Percentiles rank a stretch among this genome's conserved stretches.
These are phyloP conservation scores for Galerina marginata DNA, from an alignment of 768 basidiomycete genomes.

Conservation along the genomic window DNA sequence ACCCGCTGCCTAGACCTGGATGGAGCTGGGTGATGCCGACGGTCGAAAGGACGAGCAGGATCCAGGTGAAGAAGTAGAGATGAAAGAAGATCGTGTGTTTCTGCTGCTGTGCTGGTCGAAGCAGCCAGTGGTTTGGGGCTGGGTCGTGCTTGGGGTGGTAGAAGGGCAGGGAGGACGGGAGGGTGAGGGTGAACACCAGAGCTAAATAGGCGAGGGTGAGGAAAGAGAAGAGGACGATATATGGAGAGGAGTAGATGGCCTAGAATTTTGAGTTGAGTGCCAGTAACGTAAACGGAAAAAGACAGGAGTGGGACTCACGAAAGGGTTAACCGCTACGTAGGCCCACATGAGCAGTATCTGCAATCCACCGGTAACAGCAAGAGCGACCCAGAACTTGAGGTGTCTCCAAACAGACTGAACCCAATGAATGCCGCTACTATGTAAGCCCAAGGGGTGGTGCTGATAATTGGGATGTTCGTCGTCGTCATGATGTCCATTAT, in stretches of 20 bases:
- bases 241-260: slow-evolving; percentile 66
- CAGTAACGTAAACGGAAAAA: not conserved
- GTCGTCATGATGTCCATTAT: not conserved
- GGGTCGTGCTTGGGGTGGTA: slow-evolving; percentile 34
- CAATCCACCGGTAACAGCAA: slow-evolving; percentile 48
- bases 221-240: slow-evolving; percentile 54
- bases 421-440: not conserved
- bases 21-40: slow-evolving; percentile 41
- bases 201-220: slow-evolving; percentile 57
- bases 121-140: slow-evolving; percentile 30
- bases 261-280: slow-evolving; percentile 31
- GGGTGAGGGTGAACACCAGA: slow-evolving; percentile 46
- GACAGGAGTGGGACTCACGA: slow-evolving; percentile 49
- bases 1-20: slow-evolving; percentile 53
- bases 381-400: slow-evolving; percentile 66
- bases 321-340: slow-evolving; percentile 63
- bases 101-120: slow-evolving; percentile 43
- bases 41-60: slow-evolving; percentile 58
- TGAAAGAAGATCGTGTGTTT: slow-evolving; percentile 58
- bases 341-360: slow-evolving; percentile 54
- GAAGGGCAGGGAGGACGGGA: slow-evolving; percentile 35
- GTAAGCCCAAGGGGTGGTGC: no score
- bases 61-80: slow-evolving; percentile 62
- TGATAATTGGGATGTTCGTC: slow-evolving; percentile 1
- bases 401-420: slow-evolving; percentile 49